These are phyloP conservation scores for Alternaria brassicae DNA, from an alignment of 2,329 filamentous ascomycete species.

Conservation along the genomic window DNA sequence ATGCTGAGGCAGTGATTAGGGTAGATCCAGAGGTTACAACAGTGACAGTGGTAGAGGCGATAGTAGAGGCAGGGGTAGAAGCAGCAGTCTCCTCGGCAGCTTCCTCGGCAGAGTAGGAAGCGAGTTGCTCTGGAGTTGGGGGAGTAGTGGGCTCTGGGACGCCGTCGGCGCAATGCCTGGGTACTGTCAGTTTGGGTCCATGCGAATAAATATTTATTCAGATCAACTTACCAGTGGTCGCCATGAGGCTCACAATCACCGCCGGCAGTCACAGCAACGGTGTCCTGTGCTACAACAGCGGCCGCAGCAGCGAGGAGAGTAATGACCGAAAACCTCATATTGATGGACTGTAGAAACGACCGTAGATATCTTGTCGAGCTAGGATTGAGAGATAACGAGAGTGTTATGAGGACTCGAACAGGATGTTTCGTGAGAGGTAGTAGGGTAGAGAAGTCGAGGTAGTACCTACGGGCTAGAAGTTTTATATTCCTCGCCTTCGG, in stretches of 20 bases:
- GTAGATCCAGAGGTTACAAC: slow-evolving; percentile 7
- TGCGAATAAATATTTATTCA: not conserved
- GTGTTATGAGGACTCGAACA: not conserved
- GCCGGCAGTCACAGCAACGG: slow-evolving; percentile 10
- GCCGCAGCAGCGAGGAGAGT: slow-evolving; percentile 21
- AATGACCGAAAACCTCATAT: slow-evolving; percentile 29
- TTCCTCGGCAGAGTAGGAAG: slow-evolving; percentile 8
- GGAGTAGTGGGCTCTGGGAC: slow-evolving; percentile 17
- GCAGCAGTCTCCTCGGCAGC: slow-evolving; percentile 1
- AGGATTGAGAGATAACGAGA: not conserved
- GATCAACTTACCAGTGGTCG: slow-evolving; percentile 32
- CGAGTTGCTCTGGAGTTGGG: slow-evolving; percentile 10
- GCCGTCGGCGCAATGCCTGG: slow-evolving; percentile 16
- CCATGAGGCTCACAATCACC: slow-evolving; percentile 31
- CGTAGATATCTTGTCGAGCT: slow-evolving; percentile 3
- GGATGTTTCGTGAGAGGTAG: slow-evolving; percentile 8
- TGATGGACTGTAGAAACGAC: slow-evolving; percentile 13
- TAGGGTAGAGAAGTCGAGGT: slow-evolving; percentile 1
- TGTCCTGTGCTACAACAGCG: slow-evolving; percentile 28
- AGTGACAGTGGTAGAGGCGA: not conserved
- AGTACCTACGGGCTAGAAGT: not conserved
- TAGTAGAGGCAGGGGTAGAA: not conserved
- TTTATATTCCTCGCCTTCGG: slow-evolving; percentile 18
- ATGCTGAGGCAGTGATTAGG: slow-evolving; percentile 3
- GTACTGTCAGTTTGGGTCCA: not conserved